Conservation (phyloP, 768 basidiomycete species). For the Suillus paluster region DNA sequence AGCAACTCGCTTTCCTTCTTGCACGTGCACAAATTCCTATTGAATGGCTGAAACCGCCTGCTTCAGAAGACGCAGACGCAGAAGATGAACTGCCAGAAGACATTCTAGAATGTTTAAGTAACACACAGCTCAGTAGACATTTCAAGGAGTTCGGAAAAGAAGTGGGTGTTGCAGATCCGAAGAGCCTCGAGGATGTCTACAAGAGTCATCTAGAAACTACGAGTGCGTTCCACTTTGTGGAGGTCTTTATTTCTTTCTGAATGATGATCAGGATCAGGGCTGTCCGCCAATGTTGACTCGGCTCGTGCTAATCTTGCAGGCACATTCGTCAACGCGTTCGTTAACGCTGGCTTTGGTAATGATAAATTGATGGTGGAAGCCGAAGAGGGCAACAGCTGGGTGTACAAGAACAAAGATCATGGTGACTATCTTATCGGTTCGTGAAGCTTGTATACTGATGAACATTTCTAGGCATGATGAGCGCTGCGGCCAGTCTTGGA, state of each 20-base stretch:
- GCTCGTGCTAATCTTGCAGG: conserved; percentile 94
- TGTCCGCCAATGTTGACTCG: conserved; percentile 84
- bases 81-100: conserved; percentile 79
- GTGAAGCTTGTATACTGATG: background rate
- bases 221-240: conserved; percentile 45
- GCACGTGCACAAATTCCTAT: conserved; percentile 91
- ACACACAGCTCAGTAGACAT: conserved; percentile 78
- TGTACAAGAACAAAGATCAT: conserved; percentile 99
- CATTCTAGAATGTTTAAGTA: conserved; percentile 84
- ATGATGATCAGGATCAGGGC: conserved; percentile 53
- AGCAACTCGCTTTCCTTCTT: conserved; percentile 92
- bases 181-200: conserved; percentile 95
- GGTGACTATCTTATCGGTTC: conserved; percentile 50
- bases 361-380: conserved; percentile 98
- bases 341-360: conserved; percentile 98
- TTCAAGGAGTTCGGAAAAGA: conserved; percentile 96
- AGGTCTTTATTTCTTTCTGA: background rate
- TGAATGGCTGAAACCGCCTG: conserved; percentile 79
- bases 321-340: conserved; percentile 98
- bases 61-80: conserved; percentile 52
- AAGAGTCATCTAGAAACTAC: conserved; percentile 94
- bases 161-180: conserved; percentile 86
- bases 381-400: conserved; percentile 96
- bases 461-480: conserved; percentile 81
- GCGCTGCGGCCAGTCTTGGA: conserved; percentile 93